A percentile compares a stretch with the other conserved stretches of the same genome.
These are phyloP conservation scores for Lyophyllum atratum DNA, from an alignment of 768 basidiomycete genomes.

Conservation along the genomic window DNA sequence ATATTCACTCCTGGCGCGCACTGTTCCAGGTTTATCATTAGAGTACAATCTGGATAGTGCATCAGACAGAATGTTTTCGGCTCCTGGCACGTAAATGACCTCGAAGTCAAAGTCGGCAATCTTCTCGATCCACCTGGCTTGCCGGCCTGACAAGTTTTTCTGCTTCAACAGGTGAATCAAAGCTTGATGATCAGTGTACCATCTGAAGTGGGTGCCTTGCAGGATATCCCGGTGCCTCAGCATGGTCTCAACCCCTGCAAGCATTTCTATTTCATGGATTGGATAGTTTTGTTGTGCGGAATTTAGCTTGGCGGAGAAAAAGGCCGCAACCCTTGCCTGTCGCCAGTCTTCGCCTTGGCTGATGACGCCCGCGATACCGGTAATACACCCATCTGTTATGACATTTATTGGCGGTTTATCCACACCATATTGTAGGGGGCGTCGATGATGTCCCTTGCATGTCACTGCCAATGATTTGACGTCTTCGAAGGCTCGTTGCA, in stretches of 20 bases:
- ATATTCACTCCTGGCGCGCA: constrained; percentile 14
- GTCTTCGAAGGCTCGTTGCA: constrained; percentile 4
- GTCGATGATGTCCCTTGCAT: constrained; percentile 6
- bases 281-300: background rate
- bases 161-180: constrained; percentile 1
- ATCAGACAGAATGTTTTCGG: constrained; percentile 25
- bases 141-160: background rate
- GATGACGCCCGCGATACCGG: background rate
- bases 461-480: constrained; percentile 21
- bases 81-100: constrained; percentile 12
- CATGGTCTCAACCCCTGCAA: constrained; percentile 1
- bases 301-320: constrained; percentile 1
- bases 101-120: constrained; percentile 17
- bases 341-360: background rate
- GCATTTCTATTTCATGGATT: background rate
- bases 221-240: background rate
- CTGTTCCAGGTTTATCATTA: constrained; percentile 10
- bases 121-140: constrained; percentile 2
- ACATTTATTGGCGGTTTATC: background rate
- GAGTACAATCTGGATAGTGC: constrained; percentile 28
- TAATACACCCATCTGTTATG: background rate
- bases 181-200: background rate
- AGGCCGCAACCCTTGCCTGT: background rate
- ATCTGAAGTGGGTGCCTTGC: background rate
- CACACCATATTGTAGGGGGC: background rate